These are phyloP conservation scores for Tricholoma furcatifolium DNA, from an alignment of 768 basidiomycete species.

Conservation along the genomic window DNA sequence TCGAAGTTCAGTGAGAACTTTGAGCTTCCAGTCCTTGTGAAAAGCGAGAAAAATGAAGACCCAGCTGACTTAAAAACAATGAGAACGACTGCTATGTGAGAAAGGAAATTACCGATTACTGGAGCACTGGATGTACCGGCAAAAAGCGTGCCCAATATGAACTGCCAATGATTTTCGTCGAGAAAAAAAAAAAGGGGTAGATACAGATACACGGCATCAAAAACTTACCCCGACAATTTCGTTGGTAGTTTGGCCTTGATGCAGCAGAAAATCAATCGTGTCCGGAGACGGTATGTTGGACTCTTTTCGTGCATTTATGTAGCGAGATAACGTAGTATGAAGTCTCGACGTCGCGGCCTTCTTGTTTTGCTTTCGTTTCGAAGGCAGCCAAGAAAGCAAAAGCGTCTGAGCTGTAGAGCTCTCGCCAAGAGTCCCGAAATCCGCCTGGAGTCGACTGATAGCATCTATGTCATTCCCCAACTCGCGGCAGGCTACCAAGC, in stretches of 20 bases:
- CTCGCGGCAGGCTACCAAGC: constrained; percentile 33
- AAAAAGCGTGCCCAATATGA: no score
- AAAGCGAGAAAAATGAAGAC: constrained; percentile 28
- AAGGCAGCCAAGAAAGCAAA: constrained; percentile 3
- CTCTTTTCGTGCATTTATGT: no score
- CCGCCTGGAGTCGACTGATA: constrained; percentile 21
- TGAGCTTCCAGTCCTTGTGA: constrained; percentile 32
- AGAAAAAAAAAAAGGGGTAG: no score
- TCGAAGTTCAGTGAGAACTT: constrained; percentile 26
- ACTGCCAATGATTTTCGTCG: no score
- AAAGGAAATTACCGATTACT: no score
- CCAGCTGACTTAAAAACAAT: constrained; percentile 32
- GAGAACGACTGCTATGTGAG: neutral
- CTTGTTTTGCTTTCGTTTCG: constrained; percentile 10
- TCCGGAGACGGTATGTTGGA: no score
- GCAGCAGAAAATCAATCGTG: no score
- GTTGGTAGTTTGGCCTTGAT: no score
- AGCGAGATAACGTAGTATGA: no score
- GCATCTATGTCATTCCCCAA: constrained; percentile 26
- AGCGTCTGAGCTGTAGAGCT: neutral
- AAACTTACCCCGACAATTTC: no score
- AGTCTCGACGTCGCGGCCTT: constrained; percentile 8
- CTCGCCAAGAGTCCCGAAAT: constrained; percentile 23
- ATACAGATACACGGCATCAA: no score
- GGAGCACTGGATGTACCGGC: no score